These are phyloP conservation scores for Aspergillus carbonarius DNA, from an alignment of 2,329 filamentous ascomycete genomes.

Conservation along the genomic window DNA sequence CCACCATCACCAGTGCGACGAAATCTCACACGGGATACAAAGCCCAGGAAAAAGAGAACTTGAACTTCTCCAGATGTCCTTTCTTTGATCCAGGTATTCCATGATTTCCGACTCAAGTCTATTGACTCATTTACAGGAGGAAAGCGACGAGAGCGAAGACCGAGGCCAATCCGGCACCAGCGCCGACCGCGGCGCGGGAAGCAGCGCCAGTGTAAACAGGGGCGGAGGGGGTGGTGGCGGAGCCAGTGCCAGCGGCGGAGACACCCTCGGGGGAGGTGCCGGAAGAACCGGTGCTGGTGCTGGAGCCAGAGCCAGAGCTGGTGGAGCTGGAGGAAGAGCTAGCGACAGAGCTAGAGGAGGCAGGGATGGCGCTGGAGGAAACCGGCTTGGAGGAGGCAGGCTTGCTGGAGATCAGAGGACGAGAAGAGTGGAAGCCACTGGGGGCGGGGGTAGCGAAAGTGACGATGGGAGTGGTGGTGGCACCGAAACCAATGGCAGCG, in stretches of 20 bases:
- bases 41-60: not conserved
- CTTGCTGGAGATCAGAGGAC: conserved; percentile 6
- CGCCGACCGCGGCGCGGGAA: conserved; percentile 47
- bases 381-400: conserved; percentile 19
- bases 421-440: conserved; percentile 14
- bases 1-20: not conserved
- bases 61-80: not conserved
- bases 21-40: not conserved
- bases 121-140: conserved; percentile 39
- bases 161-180: conserved; percentile 53
- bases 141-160: conserved; percentile 53
- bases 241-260: conserved; percentile 9
- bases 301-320: conserved; percentile 9
- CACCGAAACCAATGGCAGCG: not conserved
- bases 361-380: conserved; percentile 6
- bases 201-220: conserved; percentile 53
- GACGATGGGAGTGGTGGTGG: conserved; percentile 16
- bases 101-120: not conserved
- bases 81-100: not conserved
- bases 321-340: conserved; percentile 6
- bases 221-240: conserved; percentile 29
- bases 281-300: conserved; percentile 15
- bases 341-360: conserved; percentile 21
- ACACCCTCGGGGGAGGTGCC: conserved; percentile 17
- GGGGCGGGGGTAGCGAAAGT: conserved; percentile 14